Evolutionary conservation across 805 yeast genomes (phyloP), one percentile per base, ranked within the genome.

Genomic region (Brettanomyces naardenensis): DNA sequence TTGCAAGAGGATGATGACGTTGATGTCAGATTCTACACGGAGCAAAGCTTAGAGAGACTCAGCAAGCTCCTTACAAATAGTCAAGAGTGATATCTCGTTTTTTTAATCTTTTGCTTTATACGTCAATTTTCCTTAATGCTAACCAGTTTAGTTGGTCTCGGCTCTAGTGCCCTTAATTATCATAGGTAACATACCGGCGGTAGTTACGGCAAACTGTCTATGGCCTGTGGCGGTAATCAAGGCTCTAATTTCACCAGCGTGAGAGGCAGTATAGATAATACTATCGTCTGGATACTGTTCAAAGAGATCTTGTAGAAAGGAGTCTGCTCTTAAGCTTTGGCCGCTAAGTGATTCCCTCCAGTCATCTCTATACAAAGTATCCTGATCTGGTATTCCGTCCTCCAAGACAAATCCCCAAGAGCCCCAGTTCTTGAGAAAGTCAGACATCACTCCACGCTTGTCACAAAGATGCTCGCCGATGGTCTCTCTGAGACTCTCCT

Each of bases 11-110:
- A 92, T 61, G 68, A 64, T 29, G 98, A 92, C 57, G 77, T 77
- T 19, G 98, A 92, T 62, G 98, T 92, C 44, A 76, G 88, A 56
- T 90, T 70, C 63, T 92, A 78, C 63, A 88, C 96, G 6, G 68
- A 67, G 38, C 73, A 80, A 59, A 80, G 55, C 43, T 41, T 56
- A 27, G 38, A 39, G 4, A 36, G 44, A 14, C 40, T 58, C 22
- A 34, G 45, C 17, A 35, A 44, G 42, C 30, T 47, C 26, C 31
- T 52, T 35, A 44, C 44, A 32, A 38, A 37, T 26, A 42, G 33
- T 20, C 39, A 31, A 32, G 14, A 28, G 13, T 20, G 19, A 19
- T 22, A 27, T 19, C 22, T 22, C 9, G 20, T 20, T 17, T 18
- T 31, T 23, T 5, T 31, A 13, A 17, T n/a, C 25, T 14, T 13